Base-by-base conservation (phyloP, 331 rosid genomes). In the Quercus tomentella region DNA sequence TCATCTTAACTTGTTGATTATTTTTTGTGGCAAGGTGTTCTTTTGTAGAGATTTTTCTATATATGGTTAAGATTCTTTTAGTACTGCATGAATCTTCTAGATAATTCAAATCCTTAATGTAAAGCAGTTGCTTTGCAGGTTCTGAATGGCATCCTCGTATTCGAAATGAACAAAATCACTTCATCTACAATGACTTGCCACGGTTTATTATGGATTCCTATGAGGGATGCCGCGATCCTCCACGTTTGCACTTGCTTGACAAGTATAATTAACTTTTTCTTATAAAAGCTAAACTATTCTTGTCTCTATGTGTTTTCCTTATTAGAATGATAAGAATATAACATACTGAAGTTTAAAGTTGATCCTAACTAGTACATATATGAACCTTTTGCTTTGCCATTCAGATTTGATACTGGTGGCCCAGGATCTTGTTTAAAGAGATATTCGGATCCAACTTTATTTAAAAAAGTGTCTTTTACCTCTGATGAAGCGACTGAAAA, bases 381-480 rank as follows among this genome's bases (percentile, higher is more conserved):
- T 66, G 56, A 63, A 76, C 76, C 51, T 70, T 73, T 77, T 41
- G 35, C 25, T 84, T 70, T 63, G 70, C 76, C 83, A 26, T 84
- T 83, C 94, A 96, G 99, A 85, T 96, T 88, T 63, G 99, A 93
- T 87, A 78, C 85, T n/a, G 94, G 98, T 74, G 98, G 98, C 22
- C 96, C 92, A 41, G 99, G 97, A 87, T 93, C 99, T 76, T 96
- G 99, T 85, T 87, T 88, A 70, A 93, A 85, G 88, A 88, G 94
- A 86, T 96, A 96, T 91, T 96, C 99, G 66, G 99, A 96, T 89
- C 98, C 99, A 81, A 90, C 96, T 65, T 90, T 91, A 79, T 93
- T 96, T 81, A 91, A 87, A 84, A 93, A 87, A 87, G 85, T 73
- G 74, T 86, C 94, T n/a, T 88, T 83, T 74, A 82, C 82, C 81